Base-by-base conservation (phyloP, 2,329 filamentous ascomycete genomes). In the Sclerotinia glacialis region DNA sequence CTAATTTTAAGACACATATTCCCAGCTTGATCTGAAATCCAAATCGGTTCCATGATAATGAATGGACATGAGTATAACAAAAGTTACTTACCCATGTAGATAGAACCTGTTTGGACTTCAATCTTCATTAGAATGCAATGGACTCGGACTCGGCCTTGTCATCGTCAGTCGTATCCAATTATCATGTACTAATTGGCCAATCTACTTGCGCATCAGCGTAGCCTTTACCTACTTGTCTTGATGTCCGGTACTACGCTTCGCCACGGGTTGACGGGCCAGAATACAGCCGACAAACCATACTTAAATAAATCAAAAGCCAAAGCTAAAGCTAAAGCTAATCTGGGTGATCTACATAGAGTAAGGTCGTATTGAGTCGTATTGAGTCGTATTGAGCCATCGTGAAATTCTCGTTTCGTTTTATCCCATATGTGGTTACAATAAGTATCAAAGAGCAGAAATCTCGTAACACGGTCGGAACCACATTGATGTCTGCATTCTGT, bases 341-440 rank as follows among this genome's bases (percentile, higher is more conserved):
- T 46, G 7, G 18, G 18, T 21, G 2, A 40, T 40, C 37, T 40
- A 40, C 37, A 14, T 40, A n/a, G 21, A 46, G 44, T 11, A 49
- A n/a, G 8, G n/a, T 49, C 9, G 21, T 11, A 55, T 55, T n/a
- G n/a, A n/a, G n/a, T n/a, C n/a, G n/a, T n/a, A n/a, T n/a, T n/a
- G n/a, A n/a, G n/a, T n/a, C n/a, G n/a, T n/a, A n/a, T n/a, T n/a
- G n/a, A n/a, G n/a, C n/a, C n/a, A n/a, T n/a, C n/a, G n/a, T n/a
- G n/a, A 11, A 46, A 46, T 12, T 47, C 31, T 47, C 56, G 42
- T 59, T 59, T 34, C 42, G 37, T 34, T 59, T 59, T 34, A 47
- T 59, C 31, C 56, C 56, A 23, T 21, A 47, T 59, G 14, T n/a
- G 42, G 26, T 59, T 59, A 34, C 26, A 31, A 26, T 55, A 18